These are phyloP conservation scores for Daldinia loculata DNA, from an alignment of 495 filamentous ascomycete species.

Conservation along the genomic window DNA sequence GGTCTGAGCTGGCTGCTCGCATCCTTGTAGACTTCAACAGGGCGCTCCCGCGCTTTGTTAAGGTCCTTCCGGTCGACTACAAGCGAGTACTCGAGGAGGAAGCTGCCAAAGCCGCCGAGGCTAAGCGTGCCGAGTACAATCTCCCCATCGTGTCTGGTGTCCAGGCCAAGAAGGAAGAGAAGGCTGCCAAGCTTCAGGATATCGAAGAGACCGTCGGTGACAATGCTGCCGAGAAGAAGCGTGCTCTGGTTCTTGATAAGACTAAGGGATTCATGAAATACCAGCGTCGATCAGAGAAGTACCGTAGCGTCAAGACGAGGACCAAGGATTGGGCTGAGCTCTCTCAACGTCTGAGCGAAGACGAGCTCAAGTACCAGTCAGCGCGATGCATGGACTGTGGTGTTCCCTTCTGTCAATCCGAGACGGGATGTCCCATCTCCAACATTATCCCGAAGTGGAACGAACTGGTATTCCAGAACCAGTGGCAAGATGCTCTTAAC, in stretches of 20 bases:
- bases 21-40: conserved; percentile 97
- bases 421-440: conserved; percentile 96
- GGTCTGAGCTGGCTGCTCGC: conserved; percentile 94
- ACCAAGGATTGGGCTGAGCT: conserved; percentile 96
- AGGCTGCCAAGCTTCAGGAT: conserved; percentile 86
- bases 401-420: conserved; percentile 98
- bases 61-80: conserved; percentile 95
- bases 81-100: conserved; percentile 93
- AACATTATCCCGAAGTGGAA: conserved; percentile 99
- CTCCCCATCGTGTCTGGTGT: conserved; percentile 80
- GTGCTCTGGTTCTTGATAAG: conserved; percentile 94
- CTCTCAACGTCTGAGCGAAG: conserved; percentile 86
- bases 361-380: conserved; percentile 98
- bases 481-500: conserved; percentile 96
- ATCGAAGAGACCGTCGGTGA: conserved; percentile 95
- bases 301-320: conserved; percentile 84
- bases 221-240: conserved; percentile 86
- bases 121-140: conserved; percentile 82
- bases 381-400: conserved; percentile 99
- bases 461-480: conserved; percentile 87
- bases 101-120: conserved; percentile 81
- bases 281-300: conserved; percentile 91
- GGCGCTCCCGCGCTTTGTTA: conserved; percentile 90
- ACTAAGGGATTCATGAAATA: conserved; percentile 99
- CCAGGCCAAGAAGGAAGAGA: conserved; percentile 68